Base-by-base conservation (phyloP, 1,284 basidiomycete genomes). In the Puccinia triticina region DNA sequence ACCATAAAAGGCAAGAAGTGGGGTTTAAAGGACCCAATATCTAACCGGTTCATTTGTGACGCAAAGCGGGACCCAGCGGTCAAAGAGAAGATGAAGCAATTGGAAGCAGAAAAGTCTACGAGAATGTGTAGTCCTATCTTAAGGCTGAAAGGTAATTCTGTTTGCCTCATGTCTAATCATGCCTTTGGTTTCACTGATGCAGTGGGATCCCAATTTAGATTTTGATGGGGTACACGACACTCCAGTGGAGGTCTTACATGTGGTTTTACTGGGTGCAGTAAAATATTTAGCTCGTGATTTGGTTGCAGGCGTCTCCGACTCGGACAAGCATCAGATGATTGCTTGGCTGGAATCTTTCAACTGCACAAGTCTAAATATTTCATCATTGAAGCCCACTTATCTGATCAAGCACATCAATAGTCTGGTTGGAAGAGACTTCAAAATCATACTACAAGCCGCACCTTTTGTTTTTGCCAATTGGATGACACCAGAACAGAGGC, bases 221-320 rank as follows among this genome's bases (percentile, higher is more conserved):
- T 71, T 71, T 71, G 69, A 71, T 43, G 69, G 86, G 0, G 85
- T 87, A 74, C 11, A 10, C 0, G 69, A 71, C n/a, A 71, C 69
- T 12, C 69, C n/a, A 26, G 69, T 71, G 0, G 87, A 88, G 82
- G 86, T 88, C 8, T 84, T 88, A 1, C 88, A 88, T 84, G 86
- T 87, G 0, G 40, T 71, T 5, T 2, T 50, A 7, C 16, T 50
- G 3, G 48, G 48, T 7, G 48, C 18, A 21, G 69, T 8, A 14
- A 71, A 71, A 40, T 71, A 71, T 43, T 23, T 71, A 4, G 29
- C 29, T 8, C 40, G 34, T 0, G n/a, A 71, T 23, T 1, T 26
- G 11, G 40, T 88, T 0, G 48, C 37, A 7, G 77, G 83, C 2
- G 84, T 84, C 16, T 84, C 82, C 40, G 59, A 61, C 11, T 16